Base-by-base conservation (phyloP, 129 eudicot genomes). In the Glebionis coronaria region DNA sequence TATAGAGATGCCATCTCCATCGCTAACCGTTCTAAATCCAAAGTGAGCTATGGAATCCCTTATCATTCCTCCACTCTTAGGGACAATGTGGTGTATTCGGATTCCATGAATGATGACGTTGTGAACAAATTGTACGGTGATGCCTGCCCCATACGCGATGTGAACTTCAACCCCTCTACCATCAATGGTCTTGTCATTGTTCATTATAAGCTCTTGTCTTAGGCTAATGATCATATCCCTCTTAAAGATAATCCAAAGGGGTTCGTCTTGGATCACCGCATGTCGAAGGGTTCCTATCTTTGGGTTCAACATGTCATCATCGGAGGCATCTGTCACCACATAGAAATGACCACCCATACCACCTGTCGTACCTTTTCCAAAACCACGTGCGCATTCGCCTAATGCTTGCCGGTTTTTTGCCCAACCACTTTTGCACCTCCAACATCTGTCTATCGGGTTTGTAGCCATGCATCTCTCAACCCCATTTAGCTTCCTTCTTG, bases 241-340 rank as follows among this genome's bases (percentile, higher is more conserved):
- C 9, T 46, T 71, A 18, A 90, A 87, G 19, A 78, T 76, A 65
- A 90, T 90, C 97, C 97, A 90, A 3, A 90, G 72, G 0, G 97
- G 97, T 29, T 63, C 63, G 25, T 75, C 79, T 27, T 90, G 97
- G 82, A 86, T 84, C 55, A 84, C 97, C 5, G 87, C 97, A 45
- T 82, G 77, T 3, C 91, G 89, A 3, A 90, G 88, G 69, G 95
- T 90, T 25, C 97, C 97, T 1, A 82, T 87, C 46, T 74, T 82
- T 21, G 95, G 97, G 29, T 69, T 71, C 31, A 70, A 20, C 55
- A 84, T 56, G 19, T 84, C 72, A 31, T 69, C 19, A 50, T 90
- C 95, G 0, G 91, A 80, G 19, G 55, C 45, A 70, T 87, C 89
- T 1, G 85, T 90, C 4, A 90, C 97, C 27, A 90, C 79, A 42